Conservation (phyloP, 331 rosid genomes). For the Phaseolus coccineus region DNA sequence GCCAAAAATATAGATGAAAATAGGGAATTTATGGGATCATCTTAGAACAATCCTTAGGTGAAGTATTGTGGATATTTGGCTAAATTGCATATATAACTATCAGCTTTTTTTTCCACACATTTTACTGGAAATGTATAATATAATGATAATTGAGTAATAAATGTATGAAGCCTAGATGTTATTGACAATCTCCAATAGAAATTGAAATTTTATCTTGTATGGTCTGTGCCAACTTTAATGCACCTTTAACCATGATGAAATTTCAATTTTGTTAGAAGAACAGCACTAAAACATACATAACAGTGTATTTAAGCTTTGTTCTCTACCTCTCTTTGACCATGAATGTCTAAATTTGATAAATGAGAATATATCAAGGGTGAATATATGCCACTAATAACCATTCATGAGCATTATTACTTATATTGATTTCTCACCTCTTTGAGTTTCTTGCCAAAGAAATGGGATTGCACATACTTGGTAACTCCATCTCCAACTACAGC, state of each 20-base stretch:
- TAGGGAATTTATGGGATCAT: neutral
- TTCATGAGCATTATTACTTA: neutral
- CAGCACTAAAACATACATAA: neutral
- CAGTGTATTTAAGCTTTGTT: neutral
- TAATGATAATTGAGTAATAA: too few relatives aligned
- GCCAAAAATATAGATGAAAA: neutral
- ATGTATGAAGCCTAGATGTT: too few relatives aligned
- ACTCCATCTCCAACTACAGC: conserved; percentile 66
- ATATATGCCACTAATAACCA: neutral
- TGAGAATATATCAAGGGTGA: neutral
- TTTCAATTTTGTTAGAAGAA: neutral
- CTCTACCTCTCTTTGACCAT: neutral
- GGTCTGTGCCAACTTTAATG: neutral
- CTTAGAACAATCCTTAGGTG: neutral
- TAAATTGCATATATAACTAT: too few relatives aligned
- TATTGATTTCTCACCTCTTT: conserved; percentile 59
- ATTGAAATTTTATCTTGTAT: neutral
- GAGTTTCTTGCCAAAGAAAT: conserved; percentile 68
- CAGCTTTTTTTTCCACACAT: too few relatives aligned
- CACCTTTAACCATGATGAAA: neutral
- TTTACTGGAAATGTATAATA: too few relatives aligned
- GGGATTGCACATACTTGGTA: conserved; percentile 66
- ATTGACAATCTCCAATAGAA: neutral
- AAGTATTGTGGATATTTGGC: neutral
- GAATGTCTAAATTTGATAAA: neutral